phyloP scores from a whole-genome alignment of 192 early-diverging fungal species.

The Entophlyctis luteolus region DNA sequence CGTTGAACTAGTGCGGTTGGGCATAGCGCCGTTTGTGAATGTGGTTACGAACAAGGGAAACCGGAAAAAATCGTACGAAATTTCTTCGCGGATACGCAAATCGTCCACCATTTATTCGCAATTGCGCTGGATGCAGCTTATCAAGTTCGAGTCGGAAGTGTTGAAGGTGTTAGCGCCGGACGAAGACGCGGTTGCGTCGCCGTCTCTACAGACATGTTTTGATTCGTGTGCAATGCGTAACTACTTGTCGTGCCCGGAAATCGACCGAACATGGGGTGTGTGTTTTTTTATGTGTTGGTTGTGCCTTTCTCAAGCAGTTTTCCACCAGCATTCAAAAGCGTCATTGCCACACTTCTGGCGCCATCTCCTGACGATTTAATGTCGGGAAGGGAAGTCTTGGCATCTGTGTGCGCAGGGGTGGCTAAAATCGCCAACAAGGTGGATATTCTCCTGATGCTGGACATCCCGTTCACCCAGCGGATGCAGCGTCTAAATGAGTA shows the following conservation, averaged over 20 bases:
- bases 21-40: background rate
- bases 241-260: conserved; percentile 21
- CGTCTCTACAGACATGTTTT: background rate
- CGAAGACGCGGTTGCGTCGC: background rate
- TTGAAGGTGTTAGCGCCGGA: background rate
- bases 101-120: background rate
- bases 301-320: no score
- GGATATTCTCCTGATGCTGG: conserved; percentile 20
- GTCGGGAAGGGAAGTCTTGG: background rate
- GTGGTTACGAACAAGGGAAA: background rate
- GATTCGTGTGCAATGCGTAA: conserved; percentile 15
- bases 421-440: conserved; percentile 19
- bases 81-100: background rate
- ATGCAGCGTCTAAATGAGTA: conserved; percentile 9
- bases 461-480: conserved; percentile 8
- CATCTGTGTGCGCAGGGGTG: no score
- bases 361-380: background rate
- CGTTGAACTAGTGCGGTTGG: background rate
- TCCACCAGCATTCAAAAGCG: conserved; percentile 13
- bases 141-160: conserved; percentile 7
- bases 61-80: background rate
- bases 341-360: conserved; percentile 2
- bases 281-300: no score
- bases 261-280: conserved; percentile 12
- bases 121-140: conserved; percentile 9